phyloP scores from a whole-genome alignment of 1,139 yeast species.

The Pichia sp. region DNA sequence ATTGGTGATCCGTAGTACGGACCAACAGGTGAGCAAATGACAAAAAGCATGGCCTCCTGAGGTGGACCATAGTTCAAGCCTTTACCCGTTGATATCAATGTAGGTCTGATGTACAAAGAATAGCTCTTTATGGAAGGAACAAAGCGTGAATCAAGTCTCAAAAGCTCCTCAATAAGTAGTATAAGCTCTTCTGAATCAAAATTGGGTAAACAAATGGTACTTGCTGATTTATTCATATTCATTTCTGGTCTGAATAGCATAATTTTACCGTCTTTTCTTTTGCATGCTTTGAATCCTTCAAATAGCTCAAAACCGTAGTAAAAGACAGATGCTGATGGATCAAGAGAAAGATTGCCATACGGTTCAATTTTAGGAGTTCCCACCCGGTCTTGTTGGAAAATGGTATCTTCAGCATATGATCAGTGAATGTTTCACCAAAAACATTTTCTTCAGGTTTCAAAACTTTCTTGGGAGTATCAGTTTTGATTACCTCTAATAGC shows the following conservation, averaged over 20 bases:
- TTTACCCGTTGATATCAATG: constrained; percentile 84
- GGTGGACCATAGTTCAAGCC: constrained; percentile 82
- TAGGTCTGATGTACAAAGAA: constrained; percentile 89
- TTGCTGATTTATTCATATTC: constrained; percentile 87
- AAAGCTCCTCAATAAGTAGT: constrained; percentile 65
- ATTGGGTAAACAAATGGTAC: constrained; percentile 77
- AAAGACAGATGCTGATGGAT: constrained; percentile 83
- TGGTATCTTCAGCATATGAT: constrained; percentile 84
- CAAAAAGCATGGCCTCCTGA: constrained; percentile 66
- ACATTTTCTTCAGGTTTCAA: constrained; percentile 68
- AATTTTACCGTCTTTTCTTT: constrained; percentile 53
- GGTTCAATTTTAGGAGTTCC: constrained; percentile 81
- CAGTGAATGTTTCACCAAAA: constrained; percentile 81
- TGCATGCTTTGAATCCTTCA: constrained; percentile 95
- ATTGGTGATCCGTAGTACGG: constrained; percentile 90
- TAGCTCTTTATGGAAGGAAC: constrained; percentile 82
- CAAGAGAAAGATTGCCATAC: constrained; percentile 64
- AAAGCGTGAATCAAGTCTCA: constrained; percentile 62
- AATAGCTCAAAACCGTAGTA: constrained; percentile 94
- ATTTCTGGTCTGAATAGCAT: constrained; percentile 85
- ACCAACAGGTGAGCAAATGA: constrained; percentile 93
- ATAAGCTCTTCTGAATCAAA: constrained; percentile 73
- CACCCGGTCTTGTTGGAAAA: constrained; percentile 78
- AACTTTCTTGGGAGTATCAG: constrained; percentile 52
- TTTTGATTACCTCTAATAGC: constrained; percentile 50